These are phyloP conservation scores for Exserohilum turcica DNA, from an alignment of 2,329 filamentous ascomycete genomes.

Conservation along the genomic window DNA sequence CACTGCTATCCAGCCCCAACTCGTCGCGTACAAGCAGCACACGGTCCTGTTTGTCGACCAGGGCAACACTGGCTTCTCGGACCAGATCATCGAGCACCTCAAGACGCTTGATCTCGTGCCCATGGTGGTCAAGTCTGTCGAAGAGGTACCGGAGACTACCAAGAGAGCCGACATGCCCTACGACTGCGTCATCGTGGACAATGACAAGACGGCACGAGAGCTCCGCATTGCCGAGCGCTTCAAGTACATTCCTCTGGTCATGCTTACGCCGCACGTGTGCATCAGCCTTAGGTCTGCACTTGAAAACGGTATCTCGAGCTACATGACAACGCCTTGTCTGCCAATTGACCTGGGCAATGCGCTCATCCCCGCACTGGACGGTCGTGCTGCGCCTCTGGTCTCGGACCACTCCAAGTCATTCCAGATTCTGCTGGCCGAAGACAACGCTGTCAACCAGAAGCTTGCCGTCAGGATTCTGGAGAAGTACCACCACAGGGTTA, in stretches of 20 bases:
- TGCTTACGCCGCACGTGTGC: constrained; percentile 85
- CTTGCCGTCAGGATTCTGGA: constrained; percentile 95
- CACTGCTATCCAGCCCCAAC: constrained; percentile 76
- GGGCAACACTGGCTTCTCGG: constrained; percentile 75
- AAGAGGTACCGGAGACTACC: constrained; percentile 65
- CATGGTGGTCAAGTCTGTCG: constrained; percentile 78
- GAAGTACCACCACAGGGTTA: constrained; percentile 92
- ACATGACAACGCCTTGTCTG: constrained; percentile 96
- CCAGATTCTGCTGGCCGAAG: constrained; percentile 92
- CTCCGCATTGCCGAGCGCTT: constrained; percentile 89
- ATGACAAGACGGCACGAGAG: constrained; percentile 84
- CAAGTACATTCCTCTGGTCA: constrained; percentile 95
- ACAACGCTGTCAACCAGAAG: constrained; percentile 96
- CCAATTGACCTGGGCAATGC: constrained; percentile 94
- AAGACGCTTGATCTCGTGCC: constrained; percentile 78
- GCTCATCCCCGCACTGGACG: constrained; percentile 93
- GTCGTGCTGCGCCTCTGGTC: constrained; percentile 85
- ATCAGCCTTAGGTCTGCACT: constrained; percentile 92
- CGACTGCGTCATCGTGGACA: constrained; percentile 95
- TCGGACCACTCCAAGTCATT: constrained; percentile 95
- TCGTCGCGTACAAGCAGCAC: constrained; percentile 89
- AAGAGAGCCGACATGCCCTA: constrained; percentile 65
- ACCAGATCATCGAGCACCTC: constrained; percentile 79
- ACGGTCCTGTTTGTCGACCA: constrained; percentile 95
- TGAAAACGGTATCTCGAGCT: constrained; percentile 96